A percentile compares a stretch with the other conserved stretches of the same genome.
phyloP scores from a whole-genome alignment of 176 grass and related monocot genomes.

The Carex kokanica region DNA sequence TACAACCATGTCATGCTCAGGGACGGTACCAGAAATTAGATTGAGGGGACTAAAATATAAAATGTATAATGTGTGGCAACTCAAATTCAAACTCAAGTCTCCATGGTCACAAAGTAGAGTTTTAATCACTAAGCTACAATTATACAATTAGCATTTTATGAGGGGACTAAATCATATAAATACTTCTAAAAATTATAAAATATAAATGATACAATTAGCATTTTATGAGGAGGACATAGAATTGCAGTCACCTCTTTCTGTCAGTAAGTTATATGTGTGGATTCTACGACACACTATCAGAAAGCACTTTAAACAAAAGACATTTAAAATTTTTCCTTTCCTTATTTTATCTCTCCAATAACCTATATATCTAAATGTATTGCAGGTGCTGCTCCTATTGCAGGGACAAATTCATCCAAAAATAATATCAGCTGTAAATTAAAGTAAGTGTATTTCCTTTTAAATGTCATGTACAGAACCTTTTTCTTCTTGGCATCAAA shows the following conservation, averaged over 20 bases:
- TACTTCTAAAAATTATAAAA: too few relatives aligned
- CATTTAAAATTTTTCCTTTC: not conserved
- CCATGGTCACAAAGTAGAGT: too few relatives aligned
- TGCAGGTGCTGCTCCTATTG: not conserved
- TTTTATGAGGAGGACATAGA: constrained; percentile 62
- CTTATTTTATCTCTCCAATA: not conserved
- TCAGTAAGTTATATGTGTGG: constrained; percentile 38
- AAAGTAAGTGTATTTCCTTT: constrained; percentile 47
- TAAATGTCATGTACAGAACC: not conserved
- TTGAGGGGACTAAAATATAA: too few relatives aligned
- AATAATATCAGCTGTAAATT: constrained; percentile 83
- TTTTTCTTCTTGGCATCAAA: not conserved
- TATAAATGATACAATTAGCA: too few relatives aligned
- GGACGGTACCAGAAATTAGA: too few relatives aligned
- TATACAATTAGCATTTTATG: too few relatives aligned
- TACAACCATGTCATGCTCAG: too few relatives aligned
- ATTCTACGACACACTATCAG: not conserved
- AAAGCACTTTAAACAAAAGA: not conserved
- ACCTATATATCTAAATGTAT: too few relatives aligned
- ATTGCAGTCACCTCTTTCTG: constrained; percentile 45
- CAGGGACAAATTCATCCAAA: not conserved
- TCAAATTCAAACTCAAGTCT: too few relatives aligned
- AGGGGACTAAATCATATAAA: too few relatives aligned
- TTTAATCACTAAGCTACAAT: too few relatives aligned
- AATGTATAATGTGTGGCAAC: too few relatives aligned